Evolutionary conservation across 371 early-diverging fungal species (phyloP), one percentile per base, ranked within the genome.

Genomic region (Mortierella sp.): DNA sequence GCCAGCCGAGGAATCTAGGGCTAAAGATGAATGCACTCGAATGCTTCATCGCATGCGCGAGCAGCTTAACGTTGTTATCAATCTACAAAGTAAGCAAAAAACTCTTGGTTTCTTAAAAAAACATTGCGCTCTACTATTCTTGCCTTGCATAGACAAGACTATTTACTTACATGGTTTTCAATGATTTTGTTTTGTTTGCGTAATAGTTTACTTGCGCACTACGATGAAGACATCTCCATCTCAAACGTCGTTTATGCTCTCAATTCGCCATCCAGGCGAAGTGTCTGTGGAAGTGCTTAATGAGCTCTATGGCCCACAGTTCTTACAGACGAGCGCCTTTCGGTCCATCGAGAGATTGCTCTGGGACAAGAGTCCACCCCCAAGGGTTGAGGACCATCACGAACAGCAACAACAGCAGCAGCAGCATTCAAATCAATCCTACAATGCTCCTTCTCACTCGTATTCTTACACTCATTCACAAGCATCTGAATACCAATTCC

Each of bases 11-110:
- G 70, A 72, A 24, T 64, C 81, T 5, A 68, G 49, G 47, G 64
- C 81, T 11, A 75, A 57, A 62, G 81, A 75, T 37, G 81, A 80
- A 49, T 80, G 81, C 35, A 71, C 76, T 12, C 43, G 75, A 28
- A 52, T 80, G 11, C 72, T 80, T 6, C 81, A 80, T 58, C 81
- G 81, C 1, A 80, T 80, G 81, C 81, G 81, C 8, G 81, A 80
- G 60, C 81, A 80, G 39, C 59, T 80, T 58, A 80, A 80, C 20
- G 69, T 80, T 45, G 81, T 80, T 45, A 80, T 80, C 47, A 80
- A 80, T 32, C 70, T 80, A 8, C 81, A 80, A 47, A 80, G 81
- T 80, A 80, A 5, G 76, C 24, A 0, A 18, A 14, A 47, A 18
- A 9, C 3, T 5, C 24, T 18, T 9, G 52, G n/a, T 22, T 24